phyloP scores from a whole-genome alignment of 2,329 filamentous ascomycete genomes.

The Calonectria hongkongensis region DNA sequence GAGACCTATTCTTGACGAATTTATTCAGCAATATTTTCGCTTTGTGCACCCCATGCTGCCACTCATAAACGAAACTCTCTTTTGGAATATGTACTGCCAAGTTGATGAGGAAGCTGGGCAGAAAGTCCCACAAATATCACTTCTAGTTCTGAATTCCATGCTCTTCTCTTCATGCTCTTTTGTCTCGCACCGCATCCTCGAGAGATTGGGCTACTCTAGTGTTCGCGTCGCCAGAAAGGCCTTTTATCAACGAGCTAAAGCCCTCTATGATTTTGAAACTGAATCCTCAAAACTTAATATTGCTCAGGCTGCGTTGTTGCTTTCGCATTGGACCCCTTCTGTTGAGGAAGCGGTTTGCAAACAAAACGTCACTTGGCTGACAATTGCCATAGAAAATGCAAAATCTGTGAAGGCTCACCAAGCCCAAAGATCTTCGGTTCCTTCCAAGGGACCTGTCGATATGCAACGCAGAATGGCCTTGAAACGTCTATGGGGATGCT shows the following conservation, averaged over 20 bases:
- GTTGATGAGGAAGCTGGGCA: slow-evolving; percentile 41
- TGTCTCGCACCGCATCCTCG: not conserved
- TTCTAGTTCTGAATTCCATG: slow-evolving; percentile 23
- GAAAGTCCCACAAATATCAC: not conserved
- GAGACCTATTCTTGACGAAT: slow-evolving; percentile 65
- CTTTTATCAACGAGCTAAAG: slow-evolving; percentile 48
- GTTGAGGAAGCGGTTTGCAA: slow-evolving; percentile 2
- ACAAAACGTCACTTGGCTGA: slow-evolving; percentile 29
- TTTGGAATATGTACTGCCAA: slow-evolving; percentile 43
- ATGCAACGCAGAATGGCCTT: not conserved
- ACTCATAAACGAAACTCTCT: slow-evolving; percentile 65
- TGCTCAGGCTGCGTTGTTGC: slow-evolving; percentile 63
- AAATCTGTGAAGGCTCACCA: slow-evolving; percentile 8
- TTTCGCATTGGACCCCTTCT: slow-evolving; percentile 55
- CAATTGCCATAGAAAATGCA: slow-evolving; percentile 26
- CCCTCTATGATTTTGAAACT: slow-evolving; percentile 66
- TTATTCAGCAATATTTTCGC: slow-evolving; percentile 69
- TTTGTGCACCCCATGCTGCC: slow-evolving; percentile 68
- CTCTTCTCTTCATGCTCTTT: slow-evolving; percentile 27
- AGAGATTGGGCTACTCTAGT: slow-evolving; percentile 13
- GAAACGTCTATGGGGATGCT: slow-evolving; percentile 27
- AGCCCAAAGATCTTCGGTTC: not conserved
- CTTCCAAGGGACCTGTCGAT: not conserved
- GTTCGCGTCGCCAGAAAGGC: not conserved
- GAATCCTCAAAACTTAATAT: slow-evolving; percentile 64